Conservation (phyloP, 2,329 filamentous ascomycete genomes). For the Aspergillus glaucus region DNA sequence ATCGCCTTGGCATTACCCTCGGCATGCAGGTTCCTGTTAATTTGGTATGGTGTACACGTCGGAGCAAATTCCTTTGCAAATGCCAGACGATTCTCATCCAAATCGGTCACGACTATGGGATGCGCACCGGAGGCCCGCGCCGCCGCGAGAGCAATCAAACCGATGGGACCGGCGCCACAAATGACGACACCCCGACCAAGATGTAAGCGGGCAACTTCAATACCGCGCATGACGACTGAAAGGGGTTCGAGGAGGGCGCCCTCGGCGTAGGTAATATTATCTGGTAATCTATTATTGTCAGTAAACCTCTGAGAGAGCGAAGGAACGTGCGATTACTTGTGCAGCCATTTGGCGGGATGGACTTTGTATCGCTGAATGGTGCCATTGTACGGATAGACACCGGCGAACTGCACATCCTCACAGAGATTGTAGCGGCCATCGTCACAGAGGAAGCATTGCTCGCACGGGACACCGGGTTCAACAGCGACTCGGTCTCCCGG, state of each 20-base stretch:
- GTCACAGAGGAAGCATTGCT: slow-evolving; percentile 52
- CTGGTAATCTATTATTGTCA: slow-evolving; percentile 38
- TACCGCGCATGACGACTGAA: slow-evolving; percentile 57
- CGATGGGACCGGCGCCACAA: slow-evolving; percentile 60
- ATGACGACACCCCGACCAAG: slow-evolving; percentile 53
- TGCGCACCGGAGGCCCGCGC: slow-evolving; percentile 58
- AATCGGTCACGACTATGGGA: slow-evolving; percentile 58
- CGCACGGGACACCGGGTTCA: slow-evolving; percentile 61
- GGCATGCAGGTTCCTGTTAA: slow-evolving; percentile 41
- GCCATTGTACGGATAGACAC: slow-evolving; percentile 56
- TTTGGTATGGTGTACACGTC: slow-evolving; percentile 48
- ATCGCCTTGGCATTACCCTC: slow-evolving; percentile 50
- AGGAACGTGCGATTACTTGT: slow-evolving; percentile 26
- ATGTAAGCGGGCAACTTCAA: slow-evolving; percentile 47
- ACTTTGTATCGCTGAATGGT: slow-evolving; percentile 57
- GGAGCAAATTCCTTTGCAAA: slow-evolving; percentile 57
- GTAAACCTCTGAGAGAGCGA: slow-evolving; percentile 4
- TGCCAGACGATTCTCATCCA: slow-evolving; percentile 50
- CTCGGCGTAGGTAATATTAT: slow-evolving; percentile 51
- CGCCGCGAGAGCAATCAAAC: slow-evolving; percentile 52
- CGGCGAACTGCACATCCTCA: slow-evolving; percentile 55
- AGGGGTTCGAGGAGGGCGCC: slow-evolving; percentile 60
- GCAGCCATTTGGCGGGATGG: slow-evolving; percentile 56
- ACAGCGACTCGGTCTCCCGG: slow-evolving; percentile 59
- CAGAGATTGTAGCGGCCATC: slow-evolving; percentile 60